A percentile compares a stretch with the other conserved stretches of the same genome.
Conservation (phyloP, 768 basidiomycete species). For the Auricularia auricula-judae region DNA sequence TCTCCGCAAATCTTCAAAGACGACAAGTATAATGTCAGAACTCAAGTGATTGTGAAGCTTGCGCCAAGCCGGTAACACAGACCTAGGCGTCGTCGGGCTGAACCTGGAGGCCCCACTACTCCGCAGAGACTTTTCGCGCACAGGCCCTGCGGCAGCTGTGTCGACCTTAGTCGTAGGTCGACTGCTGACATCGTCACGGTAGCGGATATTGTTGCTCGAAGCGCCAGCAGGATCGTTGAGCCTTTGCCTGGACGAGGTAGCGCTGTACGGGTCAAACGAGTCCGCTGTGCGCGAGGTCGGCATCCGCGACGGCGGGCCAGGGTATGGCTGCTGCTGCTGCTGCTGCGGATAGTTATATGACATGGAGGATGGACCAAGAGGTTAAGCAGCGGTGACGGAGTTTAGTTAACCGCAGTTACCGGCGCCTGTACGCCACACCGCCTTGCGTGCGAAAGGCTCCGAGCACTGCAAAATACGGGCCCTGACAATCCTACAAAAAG, state of each 20-base stretch:
- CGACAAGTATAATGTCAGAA: not conserved
- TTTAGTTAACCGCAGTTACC: too few species aligned
- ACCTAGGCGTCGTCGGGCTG: not conserved
- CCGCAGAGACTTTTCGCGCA: not conserved
- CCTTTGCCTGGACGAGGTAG: not conserved
- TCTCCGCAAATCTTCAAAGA: not conserved
- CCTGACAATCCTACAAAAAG: too few species aligned
- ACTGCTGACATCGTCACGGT: not conserved
- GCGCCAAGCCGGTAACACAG: not conserved
- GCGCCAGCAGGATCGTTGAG: not conserved
- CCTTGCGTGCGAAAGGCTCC: too few species aligned
- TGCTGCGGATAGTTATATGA: not conserved
- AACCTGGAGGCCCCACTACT: not conserved
- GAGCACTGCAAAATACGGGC: too few species aligned
- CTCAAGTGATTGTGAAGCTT: not conserved
- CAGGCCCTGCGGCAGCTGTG: not conserved
- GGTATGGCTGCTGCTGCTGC: not conserved
- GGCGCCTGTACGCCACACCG: too few species aligned
- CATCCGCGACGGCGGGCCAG: not conserved
- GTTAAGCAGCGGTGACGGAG: not conserved
- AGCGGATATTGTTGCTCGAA: not conserved
- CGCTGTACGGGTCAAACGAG: slow-evolving; percentile 1
- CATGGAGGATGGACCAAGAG: not conserved
- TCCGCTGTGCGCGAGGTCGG: not conserved
- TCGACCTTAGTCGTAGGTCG: not conserved